phyloP scores from a whole-genome alignment of 2,329 filamentous ascomycete genomes.

The Lachnellula hyalina region DNA sequence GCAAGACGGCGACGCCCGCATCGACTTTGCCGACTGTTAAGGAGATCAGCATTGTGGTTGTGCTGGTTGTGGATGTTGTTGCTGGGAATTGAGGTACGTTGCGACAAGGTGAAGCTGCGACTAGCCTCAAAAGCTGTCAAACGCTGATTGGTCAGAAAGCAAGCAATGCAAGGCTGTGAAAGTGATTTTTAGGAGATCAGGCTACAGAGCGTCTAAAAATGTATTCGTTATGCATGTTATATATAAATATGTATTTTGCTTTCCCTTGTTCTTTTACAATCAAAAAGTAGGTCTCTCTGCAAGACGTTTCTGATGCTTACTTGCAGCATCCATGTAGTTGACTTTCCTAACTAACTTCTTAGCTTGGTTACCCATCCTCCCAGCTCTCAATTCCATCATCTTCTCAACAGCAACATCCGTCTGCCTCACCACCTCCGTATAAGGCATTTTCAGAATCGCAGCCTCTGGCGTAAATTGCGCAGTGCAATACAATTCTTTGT shows the following conservation, averaged over 20 bases:
- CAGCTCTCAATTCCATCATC: slow-evolving; percentile 1
- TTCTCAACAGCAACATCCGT: slow-evolving; percentile 15
- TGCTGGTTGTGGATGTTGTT: slow-evolving; percentile 3
- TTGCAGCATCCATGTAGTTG: no score
- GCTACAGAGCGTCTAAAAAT: no score
- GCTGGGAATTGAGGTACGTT: slow-evolving; percentile 16
- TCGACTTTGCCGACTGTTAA: slow-evolving; percentile 99
- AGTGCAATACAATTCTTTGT: slow-evolving; percentile 33
- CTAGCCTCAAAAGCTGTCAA: background rate
- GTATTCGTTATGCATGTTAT: no score
- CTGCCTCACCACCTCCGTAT: slow-evolving; percentile 25
- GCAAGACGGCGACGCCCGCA: slow-evolving; percentile 91
- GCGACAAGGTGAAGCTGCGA: slow-evolving; percentile 18
- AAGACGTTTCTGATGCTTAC: no score
- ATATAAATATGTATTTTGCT: background rate
- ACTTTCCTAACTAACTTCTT: background rate
- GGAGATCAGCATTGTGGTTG: slow-evolving; percentile 78
- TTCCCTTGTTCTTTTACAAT: no score
- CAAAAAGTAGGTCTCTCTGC: no score
- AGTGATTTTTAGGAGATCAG: background rate
- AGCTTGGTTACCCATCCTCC: background rate
- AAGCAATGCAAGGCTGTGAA: background rate
- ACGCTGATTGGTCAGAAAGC: slow-evolving; percentile 10
- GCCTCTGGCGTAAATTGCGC: slow-evolving; percentile 29
- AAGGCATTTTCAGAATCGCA: slow-evolving; percentile 18